A percentile compares a stretch with the other conserved stretches of the same genome.
These are phyloP conservation scores for Puccinia sorghi DNA, from an alignment of 1,284 basidiomycete genomes.

Conservation along the genomic window DNA sequence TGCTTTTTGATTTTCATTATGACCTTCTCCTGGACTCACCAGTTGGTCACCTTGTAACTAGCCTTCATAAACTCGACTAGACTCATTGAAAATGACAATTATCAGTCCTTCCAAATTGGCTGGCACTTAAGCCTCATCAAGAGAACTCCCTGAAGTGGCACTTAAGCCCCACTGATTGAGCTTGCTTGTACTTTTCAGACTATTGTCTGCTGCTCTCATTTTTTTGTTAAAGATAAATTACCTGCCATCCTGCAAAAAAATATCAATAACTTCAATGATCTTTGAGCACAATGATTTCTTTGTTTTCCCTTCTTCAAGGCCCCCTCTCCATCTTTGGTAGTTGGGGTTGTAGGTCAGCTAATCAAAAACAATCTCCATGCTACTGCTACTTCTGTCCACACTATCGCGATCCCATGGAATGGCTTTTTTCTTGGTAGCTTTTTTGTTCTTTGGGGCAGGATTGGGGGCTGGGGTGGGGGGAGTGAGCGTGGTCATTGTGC, in stretches of 20 bases:
- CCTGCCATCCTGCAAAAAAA: background rate
- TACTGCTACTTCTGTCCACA: background rate
- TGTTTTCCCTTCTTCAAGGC: conserved; percentile 1
- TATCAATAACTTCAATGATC: conserved; percentile 41
- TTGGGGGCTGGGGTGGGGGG: background rate
- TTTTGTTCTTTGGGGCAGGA: background rate
- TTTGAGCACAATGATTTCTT: conserved; percentile 16
- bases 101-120: background rate
- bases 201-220: too few relatives aligned
- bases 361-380: conserved; percentile 14
- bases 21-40: too few relatives aligned
- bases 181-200: too few relatives aligned
- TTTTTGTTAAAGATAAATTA: background rate
- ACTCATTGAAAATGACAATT: too few relatives aligned
- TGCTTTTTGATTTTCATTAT: too few relatives aligned
- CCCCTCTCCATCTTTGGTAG: conserved; percentile 4
- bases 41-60: too few relatives aligned
- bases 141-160: too few relatives aligned
- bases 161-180: too few relatives aligned
- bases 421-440: background rate
- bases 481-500: background rate
- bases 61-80: too few relatives aligned
- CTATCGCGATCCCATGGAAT: background rate
- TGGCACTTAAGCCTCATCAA: too few relatives aligned
- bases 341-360: background rate